A percentile compares a stretch with the other conserved stretches of the same genome.
Conservation (phyloP, 176 grass and related monocot genomes). For the Eragrostis nindensis region DNA sequence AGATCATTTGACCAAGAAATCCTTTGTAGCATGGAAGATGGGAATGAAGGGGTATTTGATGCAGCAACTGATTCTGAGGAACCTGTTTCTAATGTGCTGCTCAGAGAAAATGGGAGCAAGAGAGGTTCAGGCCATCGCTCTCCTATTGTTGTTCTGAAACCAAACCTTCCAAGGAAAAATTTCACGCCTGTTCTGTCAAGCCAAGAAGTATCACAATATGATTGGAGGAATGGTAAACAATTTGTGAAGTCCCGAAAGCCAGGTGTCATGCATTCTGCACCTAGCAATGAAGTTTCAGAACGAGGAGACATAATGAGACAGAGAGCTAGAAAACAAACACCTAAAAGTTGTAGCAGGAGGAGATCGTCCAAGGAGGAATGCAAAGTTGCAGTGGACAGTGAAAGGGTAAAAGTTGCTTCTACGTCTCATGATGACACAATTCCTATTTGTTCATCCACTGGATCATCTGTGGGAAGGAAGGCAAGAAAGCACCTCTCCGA, state of each 20-base stretch:
- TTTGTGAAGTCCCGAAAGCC: neutral
- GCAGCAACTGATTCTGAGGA: constrained; percentile 13
- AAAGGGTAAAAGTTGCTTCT: constrained; percentile 27
- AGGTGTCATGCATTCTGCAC: constrained; percentile 19
- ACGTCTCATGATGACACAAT: constrained; percentile 26
- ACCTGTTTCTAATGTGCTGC: constrained; percentile 26
- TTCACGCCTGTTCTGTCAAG: constrained; percentile 33
- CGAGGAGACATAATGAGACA: constrained; percentile 9
- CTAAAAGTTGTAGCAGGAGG: constrained; percentile 37
- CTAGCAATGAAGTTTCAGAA: constrained; percentile 11
- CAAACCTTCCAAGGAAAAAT: constrained; percentile 49
- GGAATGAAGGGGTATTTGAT: neutral
- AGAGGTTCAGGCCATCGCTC: constrained; percentile 27
- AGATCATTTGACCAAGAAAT: constrained; percentile 32
- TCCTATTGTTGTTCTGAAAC: constrained; percentile 71
- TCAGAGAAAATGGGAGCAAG: constrained; percentile 32
- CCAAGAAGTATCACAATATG: constrained; percentile 35
- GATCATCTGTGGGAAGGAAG: constrained; percentile 57
- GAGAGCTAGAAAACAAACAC: constrained; percentile 39
- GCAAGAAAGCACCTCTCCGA: constrained; percentile 58
- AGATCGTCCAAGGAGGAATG: constrained; percentile 17
- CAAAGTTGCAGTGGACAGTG: constrained; percentile 26
- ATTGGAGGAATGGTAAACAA: constrained; percentile 10
- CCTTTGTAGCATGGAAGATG: constrained; percentile 13
- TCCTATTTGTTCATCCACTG: constrained; percentile 42